Base-by-base conservation (phyloP, 805 yeast species). In the Candida chilensis region DNA sequence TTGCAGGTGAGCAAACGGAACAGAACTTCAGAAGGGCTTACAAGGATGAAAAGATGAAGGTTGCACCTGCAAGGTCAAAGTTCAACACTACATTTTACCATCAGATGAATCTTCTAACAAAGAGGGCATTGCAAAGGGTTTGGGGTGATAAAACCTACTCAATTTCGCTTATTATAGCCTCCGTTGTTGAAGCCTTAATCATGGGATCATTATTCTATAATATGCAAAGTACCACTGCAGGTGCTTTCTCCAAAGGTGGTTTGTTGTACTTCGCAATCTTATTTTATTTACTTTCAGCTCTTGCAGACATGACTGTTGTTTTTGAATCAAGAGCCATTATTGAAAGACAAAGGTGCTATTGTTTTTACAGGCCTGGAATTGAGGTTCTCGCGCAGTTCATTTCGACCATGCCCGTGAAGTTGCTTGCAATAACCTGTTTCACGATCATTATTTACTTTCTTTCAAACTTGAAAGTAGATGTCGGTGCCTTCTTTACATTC, bases 281-380 rank as follows among this genome's bases (percentile, higher is more conserved):
- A 35, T 68, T 60, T 35, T 77, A 73, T 47, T 78, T 80, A 8
- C 68, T 78, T 52, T 54, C 73, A 18, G 62, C 81, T 4, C 57
- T 76, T 40, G 69, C 76, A 38, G 83, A 77, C 45, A 68, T 61
- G 22, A 52, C 57, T 56, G 38, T 59, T 3, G 43, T 58, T 31
- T 61, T 56, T 36, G 64, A 56, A 40, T 57, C 61, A 11, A 54
- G 67, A 46, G 57, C 66, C 3, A 56, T 61, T 34, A 61, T 61
- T n/a, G 65, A 57, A 37, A 61, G 60, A 36, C 67, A 61, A 39
- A 61, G 57, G 40, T 50, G 57, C 26, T 60, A 50, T 39, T 64
- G 65, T 8, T 41, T 61, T 34, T 60, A 60, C 43, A 39, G 60
- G 12, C 64, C 64, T 13, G 43, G 65, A 9, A 64, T 65, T 9